Conservation (phyloP, 2,329 filamentous ascomycete genomes). For the Colletotrichum sp. region DNA sequence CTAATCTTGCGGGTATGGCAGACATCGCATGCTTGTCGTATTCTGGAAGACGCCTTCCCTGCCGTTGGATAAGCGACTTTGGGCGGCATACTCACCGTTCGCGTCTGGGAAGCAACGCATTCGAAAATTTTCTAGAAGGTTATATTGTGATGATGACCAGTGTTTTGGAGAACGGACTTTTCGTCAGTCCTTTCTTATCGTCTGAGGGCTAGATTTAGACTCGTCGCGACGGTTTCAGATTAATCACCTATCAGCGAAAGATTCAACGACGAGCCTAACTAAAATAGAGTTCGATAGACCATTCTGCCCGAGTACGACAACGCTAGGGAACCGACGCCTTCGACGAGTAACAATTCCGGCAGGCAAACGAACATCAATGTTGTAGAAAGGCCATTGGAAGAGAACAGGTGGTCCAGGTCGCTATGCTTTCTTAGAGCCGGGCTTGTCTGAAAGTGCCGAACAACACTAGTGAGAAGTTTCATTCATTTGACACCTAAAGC, state of each 20-base stretch:
- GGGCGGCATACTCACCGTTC: neutral
- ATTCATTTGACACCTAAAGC: neutral
- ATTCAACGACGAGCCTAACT: neutral
- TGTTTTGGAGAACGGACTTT: neutral
- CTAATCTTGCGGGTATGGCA: slow-evolving; percentile 34
- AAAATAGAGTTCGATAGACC: neutral
- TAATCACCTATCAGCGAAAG: neutral
- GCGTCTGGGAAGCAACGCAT: neutral
- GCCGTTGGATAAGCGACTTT: neutral
- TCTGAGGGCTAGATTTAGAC: neutral
- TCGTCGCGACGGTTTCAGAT: neutral
- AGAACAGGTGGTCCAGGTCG: neutral
- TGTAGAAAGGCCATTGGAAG: neutral
- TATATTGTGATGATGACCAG: neutral
- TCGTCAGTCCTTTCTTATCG: neutral
- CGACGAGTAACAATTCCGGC: neutral
- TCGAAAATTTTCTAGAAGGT: neutral
- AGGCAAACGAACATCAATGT: neutral
- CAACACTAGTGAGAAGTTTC: neutral
- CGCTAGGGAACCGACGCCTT: neutral
- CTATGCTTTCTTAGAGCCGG: neutral
- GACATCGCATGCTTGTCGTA: slow-evolving; percentile 33
- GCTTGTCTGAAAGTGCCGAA: neutral
- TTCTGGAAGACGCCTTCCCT: slow-evolving; percentile 12
- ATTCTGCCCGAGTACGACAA: neutral